Base-by-base conservation (phyloP, 2,329 filamentous ascomycete species). In the Chrysosporium queenslandicum region DNA sequence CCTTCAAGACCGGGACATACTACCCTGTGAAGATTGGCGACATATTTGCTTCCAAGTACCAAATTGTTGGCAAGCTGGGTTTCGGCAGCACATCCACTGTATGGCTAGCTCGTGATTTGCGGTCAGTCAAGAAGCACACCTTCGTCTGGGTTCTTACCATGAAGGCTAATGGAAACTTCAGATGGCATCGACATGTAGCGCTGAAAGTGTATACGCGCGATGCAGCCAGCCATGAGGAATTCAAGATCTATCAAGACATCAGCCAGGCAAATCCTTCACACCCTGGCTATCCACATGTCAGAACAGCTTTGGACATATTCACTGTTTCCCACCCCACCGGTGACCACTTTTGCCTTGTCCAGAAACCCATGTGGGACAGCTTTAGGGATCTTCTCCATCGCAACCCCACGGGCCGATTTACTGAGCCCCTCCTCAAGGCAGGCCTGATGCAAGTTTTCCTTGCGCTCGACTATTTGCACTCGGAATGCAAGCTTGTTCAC, bases 401-500 rank as follows among this genome's bases (percentile, higher is more conserved):
- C 21, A 68, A 72, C 43, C 64, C 68, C 2, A 58, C 30, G 2
- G 60, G 64, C 57, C 62, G 70, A 20, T 69, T 73, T 41, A 65
- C 67, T 11, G 59, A 67, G 29, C 60, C 66, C 20, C 59, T 74
- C 14, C 58, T 75, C 11, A 69, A 66, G 55, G 55, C 56, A 20
- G 63, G 66, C 34, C 61, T 76, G 34, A 57, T 59, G 51, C 65
- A 66, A 30, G 27, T 69, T 3, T 68, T 74, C 20, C 64, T 65
- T 34, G 71, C 70, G 16, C 64, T 74, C 3, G 69, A 75, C 21
- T 60, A 66, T 30, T 57, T 75, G 36, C 71, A 75, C 56, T 65
- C 63, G 3, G 67, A 73, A 56, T 69, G 66, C 60, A 67, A 68
- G 32, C 58, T 76, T 53, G 64, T 73, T 20, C 73, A 76, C 58